Conservation (phyloP, 2,329 filamentous ascomycete species). For the Zalaria sp. region DNA sequence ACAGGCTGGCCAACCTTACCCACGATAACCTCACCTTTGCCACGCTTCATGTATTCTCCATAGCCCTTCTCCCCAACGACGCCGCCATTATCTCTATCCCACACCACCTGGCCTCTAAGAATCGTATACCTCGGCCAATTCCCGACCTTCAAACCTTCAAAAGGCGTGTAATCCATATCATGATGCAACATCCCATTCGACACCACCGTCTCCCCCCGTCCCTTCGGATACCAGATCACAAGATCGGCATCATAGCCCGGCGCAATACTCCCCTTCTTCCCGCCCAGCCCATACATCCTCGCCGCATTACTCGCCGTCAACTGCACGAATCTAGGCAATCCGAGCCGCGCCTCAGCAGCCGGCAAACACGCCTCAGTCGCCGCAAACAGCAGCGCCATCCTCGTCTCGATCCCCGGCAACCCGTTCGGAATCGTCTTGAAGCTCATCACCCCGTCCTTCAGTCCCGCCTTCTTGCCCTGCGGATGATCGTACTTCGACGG, state of each 20-base stretch:
- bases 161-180: conserved; percentile 49
- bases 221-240: conserved; percentile 26
- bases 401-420: conserved; percentile 27
- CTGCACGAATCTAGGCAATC: conserved; percentile 28
- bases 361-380: conserved; percentile 15
- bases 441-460: conserved; percentile 18
- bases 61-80: conserved; percentile 20
- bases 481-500: conserved; percentile 24
- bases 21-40: conserved; percentile 17
- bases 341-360: conserved; percentile 12
- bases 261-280: conserved; percentile 25
- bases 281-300: conserved; percentile 27
- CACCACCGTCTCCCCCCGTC: conserved; percentile 14
- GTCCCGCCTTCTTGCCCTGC: conserved; percentile 23
- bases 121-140: conserved; percentile 51
- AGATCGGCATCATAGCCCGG: conserved; percentile 31
- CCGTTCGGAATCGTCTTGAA: conserved; percentile 31
- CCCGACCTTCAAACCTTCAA: conserved; percentile 39
- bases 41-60: conserved; percentile 23
- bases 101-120: conserved; percentile 43
- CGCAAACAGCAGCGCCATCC: conserved; percentile 25
- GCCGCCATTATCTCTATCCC: conserved; percentile 40
- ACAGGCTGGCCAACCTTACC: conserved; percentile 16
- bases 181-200: conserved; percentile 40
- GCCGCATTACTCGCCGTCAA: conserved; percentile 30